These are phyloP conservation scores for Phalaenopsis aphrodite DNA, from an alignment of 106 monocot species.

Conservation along the genomic window DNA sequence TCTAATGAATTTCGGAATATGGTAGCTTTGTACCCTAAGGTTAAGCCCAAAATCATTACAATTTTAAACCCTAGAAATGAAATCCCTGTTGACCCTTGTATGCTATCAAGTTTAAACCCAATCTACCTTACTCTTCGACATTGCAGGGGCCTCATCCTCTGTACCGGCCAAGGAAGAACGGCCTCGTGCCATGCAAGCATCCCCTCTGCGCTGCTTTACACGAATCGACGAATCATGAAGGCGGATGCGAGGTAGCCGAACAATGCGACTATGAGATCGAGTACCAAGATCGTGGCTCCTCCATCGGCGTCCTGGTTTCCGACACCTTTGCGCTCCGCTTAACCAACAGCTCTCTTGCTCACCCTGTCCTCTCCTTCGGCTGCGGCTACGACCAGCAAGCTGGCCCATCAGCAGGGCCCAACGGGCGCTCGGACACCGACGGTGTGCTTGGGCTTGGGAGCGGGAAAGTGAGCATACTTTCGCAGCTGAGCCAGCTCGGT, in stretches of 20 bases:
- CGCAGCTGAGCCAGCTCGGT: conserved; percentile 56
- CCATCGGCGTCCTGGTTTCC: conserved; percentile 67
- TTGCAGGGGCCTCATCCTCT: conserved; percentile 70
- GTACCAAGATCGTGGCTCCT: conserved; percentile 65
- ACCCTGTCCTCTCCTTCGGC: conserved; percentile 59
- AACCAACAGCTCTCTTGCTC: conserved; percentile 45
- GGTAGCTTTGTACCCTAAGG: too few relatives aligned
- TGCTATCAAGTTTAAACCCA: background rate
- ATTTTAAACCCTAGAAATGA: background rate
- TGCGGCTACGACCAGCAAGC: conserved; percentile 80
- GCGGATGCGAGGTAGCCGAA: conserved; percentile 19
- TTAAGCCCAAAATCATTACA: too few relatives aligned
- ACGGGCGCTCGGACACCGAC: conserved; percentile 34
- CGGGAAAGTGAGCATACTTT: conserved; percentile 45
- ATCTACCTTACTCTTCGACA: background rate
- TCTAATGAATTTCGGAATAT: too few relatives aligned
- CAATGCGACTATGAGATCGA: conserved; percentile 86
- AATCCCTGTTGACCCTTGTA: background rate
- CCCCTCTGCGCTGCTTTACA: conserved; percentile 50
- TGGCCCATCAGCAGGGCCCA: conserved; percentile 1
- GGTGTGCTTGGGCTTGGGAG: conserved; percentile 73
- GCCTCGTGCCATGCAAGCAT: conserved; percentile 56
- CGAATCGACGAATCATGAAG: background rate
- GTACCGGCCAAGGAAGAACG: conserved; percentile 51
- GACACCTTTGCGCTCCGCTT: conserved; percentile 55